Percentiles rank a stretch among this genome's conserved stretches.
Evolutionary conservation across 148 eudicot species (phyloP).

Genomic region (Mesembryanthemum crystallinum): DNA sequence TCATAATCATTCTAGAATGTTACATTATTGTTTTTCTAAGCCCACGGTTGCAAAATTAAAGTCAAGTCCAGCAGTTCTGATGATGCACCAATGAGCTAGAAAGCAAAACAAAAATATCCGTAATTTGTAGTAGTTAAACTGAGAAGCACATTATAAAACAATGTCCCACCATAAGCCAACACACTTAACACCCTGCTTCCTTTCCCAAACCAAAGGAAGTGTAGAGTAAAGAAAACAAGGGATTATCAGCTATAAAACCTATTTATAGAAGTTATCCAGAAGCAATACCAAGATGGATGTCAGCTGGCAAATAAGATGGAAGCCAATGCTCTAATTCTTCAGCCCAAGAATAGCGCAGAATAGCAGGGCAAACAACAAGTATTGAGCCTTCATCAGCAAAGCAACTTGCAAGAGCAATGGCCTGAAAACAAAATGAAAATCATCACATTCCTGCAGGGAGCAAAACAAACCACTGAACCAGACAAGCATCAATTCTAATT

Average conservation of each 20-base stretch:
- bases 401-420: conserved; percentile 87
- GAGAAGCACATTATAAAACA: not conserved
- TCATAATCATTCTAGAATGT: no score
- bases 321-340: conserved; percentile 98
- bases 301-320: conserved; percentile 82
- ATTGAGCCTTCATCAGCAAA: conserved; percentile 72
- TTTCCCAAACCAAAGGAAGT: no score
- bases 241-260: no score
- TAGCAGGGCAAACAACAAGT: conserved; percentile 98
- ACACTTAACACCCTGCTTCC: not conserved
- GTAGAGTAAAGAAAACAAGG: no score
- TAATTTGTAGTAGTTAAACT: not conserved
- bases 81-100: not conserved
- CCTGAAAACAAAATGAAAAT: conserved; percentile 44
- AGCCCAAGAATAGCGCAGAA: conserved; percentile 90
- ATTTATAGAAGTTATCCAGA: conserved; percentile 4
- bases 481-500: not conserved
- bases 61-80: no score
- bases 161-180: not conserved
- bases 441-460: not conserved
- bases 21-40: no score
- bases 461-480: not conserved
- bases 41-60: no score
- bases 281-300: conserved; percentile 81
- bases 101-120: not conserved